A percentile compares a stretch with the other conserved stretches of the same genome.
These are phyloP conservation scores for Aureobasidium sp. DNA, from an alignment of 2,329 filamentous ascomycete species.

Conservation along the genomic window DNA sequence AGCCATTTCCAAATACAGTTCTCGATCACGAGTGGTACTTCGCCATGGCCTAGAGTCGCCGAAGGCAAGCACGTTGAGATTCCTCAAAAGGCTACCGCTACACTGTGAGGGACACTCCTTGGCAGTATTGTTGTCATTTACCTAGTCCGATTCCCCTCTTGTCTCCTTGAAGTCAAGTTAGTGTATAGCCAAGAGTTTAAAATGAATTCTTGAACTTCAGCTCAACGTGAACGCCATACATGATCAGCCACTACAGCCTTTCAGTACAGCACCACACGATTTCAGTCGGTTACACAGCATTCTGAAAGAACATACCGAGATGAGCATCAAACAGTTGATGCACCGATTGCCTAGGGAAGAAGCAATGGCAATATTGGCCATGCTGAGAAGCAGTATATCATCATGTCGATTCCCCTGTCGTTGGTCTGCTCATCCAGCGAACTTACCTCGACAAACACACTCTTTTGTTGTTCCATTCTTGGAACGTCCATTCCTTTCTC, in stretches of 20 bases:
- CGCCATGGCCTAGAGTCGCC: too few relatives aligned
- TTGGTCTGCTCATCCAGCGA: background rate
- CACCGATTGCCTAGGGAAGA: background rate
- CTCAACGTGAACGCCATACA: background rate
- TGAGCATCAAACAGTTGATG: background rate
- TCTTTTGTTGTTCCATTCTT: slow-evolving; percentile 6
- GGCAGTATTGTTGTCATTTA: background rate
- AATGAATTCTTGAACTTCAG: background rate
- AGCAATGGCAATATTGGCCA: background rate
- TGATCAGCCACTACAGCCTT: background rate
- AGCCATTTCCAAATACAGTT: too few relatives aligned
- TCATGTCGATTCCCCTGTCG: background rate
- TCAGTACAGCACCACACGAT: background rate
- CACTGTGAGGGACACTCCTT: background rate
- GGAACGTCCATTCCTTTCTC: slow-evolving; percentile 10
- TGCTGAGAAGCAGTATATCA: background rate
- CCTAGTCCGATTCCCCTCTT: background rate
- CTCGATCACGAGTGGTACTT: too few relatives aligned
- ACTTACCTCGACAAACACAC: slow-evolving; percentile 1
- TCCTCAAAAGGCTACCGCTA: too few relatives aligned
- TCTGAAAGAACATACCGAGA: background rate
- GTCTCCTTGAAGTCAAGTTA: background rate
- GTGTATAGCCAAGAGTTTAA: background rate
- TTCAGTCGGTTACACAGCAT: background rate
- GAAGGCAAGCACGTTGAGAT: too few relatives aligned